Conservation (phyloP, 2,329 filamentous ascomycete species). For the Calonectria multiphialidica region DNA sequence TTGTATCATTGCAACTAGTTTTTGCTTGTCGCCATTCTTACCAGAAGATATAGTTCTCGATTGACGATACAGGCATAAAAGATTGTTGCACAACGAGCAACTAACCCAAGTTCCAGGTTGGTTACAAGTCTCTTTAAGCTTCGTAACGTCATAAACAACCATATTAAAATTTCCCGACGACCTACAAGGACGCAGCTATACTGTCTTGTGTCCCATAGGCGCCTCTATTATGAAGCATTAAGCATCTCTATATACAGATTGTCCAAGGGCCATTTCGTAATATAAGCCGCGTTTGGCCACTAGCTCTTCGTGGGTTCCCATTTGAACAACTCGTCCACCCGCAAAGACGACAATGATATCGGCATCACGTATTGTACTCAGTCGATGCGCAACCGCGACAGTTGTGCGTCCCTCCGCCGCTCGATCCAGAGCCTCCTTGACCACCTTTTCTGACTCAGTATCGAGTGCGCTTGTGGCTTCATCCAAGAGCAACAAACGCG, state of each 20-base stretch:
- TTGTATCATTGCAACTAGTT: too few relatives aligned
- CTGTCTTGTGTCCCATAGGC: not conserved
- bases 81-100: not conserved
- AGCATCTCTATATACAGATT: constrained; percentile 53
- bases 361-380: constrained; percentile 67
- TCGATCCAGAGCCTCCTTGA: constrained; percentile 71
- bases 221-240: not conserved
- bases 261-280: constrained; percentile 64
- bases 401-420: constrained; percentile 61
- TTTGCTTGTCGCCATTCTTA: not conserved
- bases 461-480: constrained; percentile 78
- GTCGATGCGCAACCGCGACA: constrained; percentile 74
- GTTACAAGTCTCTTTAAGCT: too few relatives aligned
- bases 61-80: not conserved
- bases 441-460: constrained; percentile 73
- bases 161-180: too few relatives aligned
- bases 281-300: constrained; percentile 62
- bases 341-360: constrained; percentile 73
- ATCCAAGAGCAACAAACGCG: constrained; percentile 76
- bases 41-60: not conserved
- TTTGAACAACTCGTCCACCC: constrained; percentile 61
- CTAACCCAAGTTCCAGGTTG: too few relatives aligned
- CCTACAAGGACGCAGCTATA: not conserved
- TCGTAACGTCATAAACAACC: too few relatives aligned
- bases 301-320: constrained; percentile 72